Evolutionary conservation across 2,329 filamentous ascomycete species (phyloP).

Genomic region (Chaetoscypha palmicola): DNA sequence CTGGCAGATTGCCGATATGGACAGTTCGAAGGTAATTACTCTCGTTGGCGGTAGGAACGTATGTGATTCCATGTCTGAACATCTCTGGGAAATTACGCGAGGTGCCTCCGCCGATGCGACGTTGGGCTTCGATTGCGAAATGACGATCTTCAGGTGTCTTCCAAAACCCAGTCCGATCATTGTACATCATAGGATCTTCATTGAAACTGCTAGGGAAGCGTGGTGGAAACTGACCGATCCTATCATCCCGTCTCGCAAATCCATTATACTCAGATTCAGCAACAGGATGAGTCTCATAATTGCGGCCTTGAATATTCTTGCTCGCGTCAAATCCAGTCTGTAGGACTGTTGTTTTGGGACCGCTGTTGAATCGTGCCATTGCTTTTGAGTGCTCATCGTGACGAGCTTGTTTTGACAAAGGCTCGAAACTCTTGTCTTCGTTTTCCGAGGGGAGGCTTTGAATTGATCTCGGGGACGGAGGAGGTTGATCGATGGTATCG

Average conservation of each 20-base stretch:
- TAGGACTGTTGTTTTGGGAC: constrained; percentile 16
- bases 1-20: constrained; percentile 19
- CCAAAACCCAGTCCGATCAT: not conserved
- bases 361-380: constrained; percentile 9
- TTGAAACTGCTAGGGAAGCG: not conserved
- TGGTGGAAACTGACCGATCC: not conserved
- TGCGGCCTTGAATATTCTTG: constrained; percentile 12
- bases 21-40: constrained; percentile 20
- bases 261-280: not conserved
- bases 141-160: not conserved
- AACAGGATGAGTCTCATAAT: constrained; percentile 10
- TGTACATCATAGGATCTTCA: not conserved
- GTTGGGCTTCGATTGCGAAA: constrained; percentile 10
- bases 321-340: constrained; percentile 18
- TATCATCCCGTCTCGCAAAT: not conserved
- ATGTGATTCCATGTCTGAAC: constrained; percentile 23
- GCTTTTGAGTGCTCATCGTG: constrained; percentile 9
- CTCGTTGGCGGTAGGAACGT: constrained; percentile 14
- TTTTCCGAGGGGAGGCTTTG: not conserved
- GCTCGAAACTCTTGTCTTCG: not conserved
- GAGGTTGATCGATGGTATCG: not conserved
- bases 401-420: not conserved
- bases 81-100: constrained; percentile 15
- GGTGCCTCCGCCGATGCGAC: not conserved
- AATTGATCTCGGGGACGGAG: not conserved